A percentile compares a stretch with the other conserved stretches of the same genome.
Conservation (phyloP, 192 early-diverging fungal genomes). For the Tieghemiomyces parasiticus region DNA sequence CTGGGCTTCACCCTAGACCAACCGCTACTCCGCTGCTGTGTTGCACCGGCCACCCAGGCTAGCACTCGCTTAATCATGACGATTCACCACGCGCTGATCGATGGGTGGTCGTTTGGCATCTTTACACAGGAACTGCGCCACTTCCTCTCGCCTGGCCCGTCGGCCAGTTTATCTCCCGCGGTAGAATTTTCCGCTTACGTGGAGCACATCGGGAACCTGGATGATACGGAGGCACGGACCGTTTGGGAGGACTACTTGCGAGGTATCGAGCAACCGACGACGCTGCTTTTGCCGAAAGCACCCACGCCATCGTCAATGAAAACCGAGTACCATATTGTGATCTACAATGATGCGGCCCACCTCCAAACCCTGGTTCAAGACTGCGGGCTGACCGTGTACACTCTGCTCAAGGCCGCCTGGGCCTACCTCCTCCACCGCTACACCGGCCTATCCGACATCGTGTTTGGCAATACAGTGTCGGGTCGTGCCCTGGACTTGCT, state of each 20-base stretch:
- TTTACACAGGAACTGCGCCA: no score
- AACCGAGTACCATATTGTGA: neutral
- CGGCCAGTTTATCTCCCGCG: no score
- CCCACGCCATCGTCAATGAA: neutral
- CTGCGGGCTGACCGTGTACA: neutral
- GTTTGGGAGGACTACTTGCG: neutral
- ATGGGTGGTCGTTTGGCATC: no score
- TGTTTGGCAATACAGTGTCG: neutral
- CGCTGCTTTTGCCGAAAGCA: neutral
- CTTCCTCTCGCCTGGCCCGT: no score
- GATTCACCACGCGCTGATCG: constrained; percentile 3
- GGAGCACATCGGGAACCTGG: neutral
- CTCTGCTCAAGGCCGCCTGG: neutral
- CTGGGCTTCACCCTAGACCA: neutral
- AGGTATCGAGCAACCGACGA: neutral
- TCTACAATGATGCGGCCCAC: neutral
- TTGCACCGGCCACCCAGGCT: neutral
- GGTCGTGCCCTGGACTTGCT: neutral
- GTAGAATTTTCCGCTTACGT: no score
- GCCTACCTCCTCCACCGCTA: neutral
- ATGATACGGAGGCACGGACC: neutral
- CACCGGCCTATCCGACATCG: neutral
- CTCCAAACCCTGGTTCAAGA: neutral
- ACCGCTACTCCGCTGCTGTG: neutral
- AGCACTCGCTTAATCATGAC: neutral